Evolutionary conservation across 441 rosid species (phyloP), one percentile per base, ranked within the genome.

Genomic region (Corymbia calophylla): DNA sequence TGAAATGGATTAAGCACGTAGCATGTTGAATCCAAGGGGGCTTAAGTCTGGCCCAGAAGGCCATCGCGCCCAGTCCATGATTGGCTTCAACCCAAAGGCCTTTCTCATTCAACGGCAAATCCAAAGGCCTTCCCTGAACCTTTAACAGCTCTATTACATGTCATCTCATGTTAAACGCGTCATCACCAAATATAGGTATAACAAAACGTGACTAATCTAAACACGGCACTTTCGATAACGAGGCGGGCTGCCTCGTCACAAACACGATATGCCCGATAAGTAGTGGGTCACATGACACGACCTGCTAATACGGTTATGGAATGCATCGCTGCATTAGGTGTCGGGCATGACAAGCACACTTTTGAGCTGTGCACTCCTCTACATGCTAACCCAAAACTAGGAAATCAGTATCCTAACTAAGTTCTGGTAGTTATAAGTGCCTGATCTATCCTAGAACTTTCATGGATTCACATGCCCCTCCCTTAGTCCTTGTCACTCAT

Each of bases 321-420:
- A 35, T 19, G 8, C 1, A 35, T 35, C 15, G 1, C 8, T 1
- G 3, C 1, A 11, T 70, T 8, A 2, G 27, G 9, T 70, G 8
- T 35, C 29, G 3, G 15, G 29, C 82, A 70, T 7, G 15, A 35
- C 11, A 19, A 6, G 8, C 11, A 21, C 3, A 73, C 4, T 35
- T 66, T 73, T 73, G 21, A 35, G 82, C 29, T 3, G 4, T 8
- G 14, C 49, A 6, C 82, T 73, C 27, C 82, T 70, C 48, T 19
- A 70, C 5, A 39, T 10, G 2, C 16, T 19, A 11, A 73, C 82
- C 8, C 9, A 21, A 23, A 11, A 6, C 1, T 39, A 73, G 29
- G 49, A 73, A 21, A 21, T 39, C 39, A 29, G 17, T 47, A 39
- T 73, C 82, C 9, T 12, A 39, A 73, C 3, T 39, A 73, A 5